Evolutionary conservation across 768 basidiomycete genomes (phyloP), one percentile per base, ranked within the genome.

Genomic region (Tricholomella constricta): DNA sequence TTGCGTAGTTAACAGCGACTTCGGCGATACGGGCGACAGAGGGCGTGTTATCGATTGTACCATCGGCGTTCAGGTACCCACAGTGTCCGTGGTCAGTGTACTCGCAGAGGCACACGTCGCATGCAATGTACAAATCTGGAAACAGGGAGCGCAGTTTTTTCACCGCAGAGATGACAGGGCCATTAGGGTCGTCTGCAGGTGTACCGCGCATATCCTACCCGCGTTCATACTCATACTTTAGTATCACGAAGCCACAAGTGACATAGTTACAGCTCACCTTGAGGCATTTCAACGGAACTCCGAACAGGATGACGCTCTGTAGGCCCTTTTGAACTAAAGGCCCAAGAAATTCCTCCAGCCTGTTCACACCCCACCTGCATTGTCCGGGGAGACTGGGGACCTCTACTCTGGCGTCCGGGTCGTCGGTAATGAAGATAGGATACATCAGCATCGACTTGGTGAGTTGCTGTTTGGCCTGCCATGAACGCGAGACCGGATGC

Each of bases 41-140:
- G 15, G 85, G 85, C 9, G 72, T 76, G 31, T 85, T 85, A 69
- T 91, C 76, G 69, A 98, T 91, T 3, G 86, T 86, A 11, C 88
- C 86, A 60, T 94, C 90, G 2, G 64, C 38, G 59, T 90, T 69
- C 34, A 95, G 79, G 40, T 89, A 65, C 22, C 97, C 97, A 63
- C 97, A 99, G 71, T 99, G 97, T 0, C 97, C 97, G 61, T 98
- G 96, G 44, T 92, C 91, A 8, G 97, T 98, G 78, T 99, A 98
- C 73, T 98, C 96, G 78, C 97, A 99, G n/a, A 99, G 84, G 68
- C 97, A 99, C 17, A 98, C 97, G 63, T 99, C 97, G 64, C 85
- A 84, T 0, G 94, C 91, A 64, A 99, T 87, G 74, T 94, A 93
- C 20, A 99, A 74, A 6, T 78, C 66, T 0, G 97, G 96, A 75